Evolutionary conservation across 768 basidiomycete genomes (phyloP), one percentile per base, ranked within the genome.

Genomic region (Russula brevipes): DNA sequence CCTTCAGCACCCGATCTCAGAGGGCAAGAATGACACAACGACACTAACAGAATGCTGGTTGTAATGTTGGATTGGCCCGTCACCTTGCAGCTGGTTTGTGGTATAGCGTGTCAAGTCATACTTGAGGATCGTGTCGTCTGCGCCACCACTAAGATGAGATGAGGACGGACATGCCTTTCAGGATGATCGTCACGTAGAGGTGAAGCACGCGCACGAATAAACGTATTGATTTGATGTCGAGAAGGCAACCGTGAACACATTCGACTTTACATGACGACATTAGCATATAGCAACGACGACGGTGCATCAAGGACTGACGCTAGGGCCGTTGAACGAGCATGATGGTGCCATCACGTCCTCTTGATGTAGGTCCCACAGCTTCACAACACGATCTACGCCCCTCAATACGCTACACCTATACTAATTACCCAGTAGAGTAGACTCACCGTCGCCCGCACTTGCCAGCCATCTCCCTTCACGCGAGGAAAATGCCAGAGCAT

Each of bases 181-280:
- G 55, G 35, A 31, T 45, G 35, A 52, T 24, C 9, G 11, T 52
- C 38, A 49, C 35, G 16, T 57, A 47, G 39, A 41, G 36, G 24
- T 7, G 47, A 35, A 11, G n/a, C 36, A 24, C 24, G 76, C 87
- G 71, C 63, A 89, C 89, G 84, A 84, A 70, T 82, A 82, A 46
- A 91, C 70, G 69, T 79, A 85, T 56, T 79, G 80, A 68, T 86
- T 87, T 24, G 79, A 78, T 0, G 85, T 80, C 6, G 89, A 89
- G 74, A 91, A 90, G 52, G 81, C 81, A 36, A 91, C 75, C 17
- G 82, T 80, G 71, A 92, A 84, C 41, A 91, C 81, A 67, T 89
- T 90, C 46, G 79, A 80, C 89, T 91, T 49, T 31, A 54, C 35
- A 12, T 16, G 12, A 41, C 24, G 17, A 36, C 60, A 47, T 60